phyloP scores from a whole-genome alignment of 1,139 yeast genomes.

The Komagataea norvegica region DNA sequence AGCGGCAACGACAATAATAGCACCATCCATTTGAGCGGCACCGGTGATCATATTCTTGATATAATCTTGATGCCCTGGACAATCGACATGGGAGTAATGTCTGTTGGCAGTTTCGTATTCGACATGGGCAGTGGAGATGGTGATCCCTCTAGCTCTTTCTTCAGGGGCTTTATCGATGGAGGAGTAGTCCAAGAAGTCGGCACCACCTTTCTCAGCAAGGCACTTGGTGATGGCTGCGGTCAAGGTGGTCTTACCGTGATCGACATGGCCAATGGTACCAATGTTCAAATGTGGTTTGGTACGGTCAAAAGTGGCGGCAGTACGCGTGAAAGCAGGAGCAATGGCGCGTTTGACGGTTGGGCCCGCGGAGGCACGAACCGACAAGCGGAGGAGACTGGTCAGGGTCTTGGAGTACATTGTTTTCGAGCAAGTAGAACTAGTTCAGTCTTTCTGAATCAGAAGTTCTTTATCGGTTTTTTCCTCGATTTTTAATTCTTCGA shows the following conservation, averaged over 20 bases:
- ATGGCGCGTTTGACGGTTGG: slow-evolving; percentile 7
- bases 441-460: too few species aligned
- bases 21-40: slow-evolving; percentile 99
- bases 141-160: slow-evolving; percentile 99
- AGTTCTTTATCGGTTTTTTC: background rate
- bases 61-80: slow-evolving; percentile 98
- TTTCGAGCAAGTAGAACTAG: too few species aligned
- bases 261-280: slow-evolving; percentile 96
- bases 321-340: slow-evolving; percentile 22
- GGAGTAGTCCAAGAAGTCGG: slow-evolving; percentile 85
- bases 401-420: slow-evolving; percentile 19
- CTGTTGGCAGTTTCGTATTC: slow-evolving; percentile 91
- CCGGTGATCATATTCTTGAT: slow-evolving; percentile 99
- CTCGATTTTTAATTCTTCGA: background rate
- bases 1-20: slow-evolving; percentile 98
- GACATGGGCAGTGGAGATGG: slow-evolving; percentile 95
- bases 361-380: slow-evolving; percentile 16
- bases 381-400: slow-evolving; percentile 12
- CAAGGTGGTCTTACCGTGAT: slow-evolving; percentile 97
- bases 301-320: slow-evolving; percentile 75
- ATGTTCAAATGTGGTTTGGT: slow-evolving; percentile 93
- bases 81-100: slow-evolving; percentile 95
- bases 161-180: slow-evolving; percentile 98
- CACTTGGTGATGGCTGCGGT: slow-evolving; percentile 99
- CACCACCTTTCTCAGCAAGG: slow-evolving; percentile 84